Conservation (phyloP, 331 rosid genomes). For the Malus hybrid region DNA sequence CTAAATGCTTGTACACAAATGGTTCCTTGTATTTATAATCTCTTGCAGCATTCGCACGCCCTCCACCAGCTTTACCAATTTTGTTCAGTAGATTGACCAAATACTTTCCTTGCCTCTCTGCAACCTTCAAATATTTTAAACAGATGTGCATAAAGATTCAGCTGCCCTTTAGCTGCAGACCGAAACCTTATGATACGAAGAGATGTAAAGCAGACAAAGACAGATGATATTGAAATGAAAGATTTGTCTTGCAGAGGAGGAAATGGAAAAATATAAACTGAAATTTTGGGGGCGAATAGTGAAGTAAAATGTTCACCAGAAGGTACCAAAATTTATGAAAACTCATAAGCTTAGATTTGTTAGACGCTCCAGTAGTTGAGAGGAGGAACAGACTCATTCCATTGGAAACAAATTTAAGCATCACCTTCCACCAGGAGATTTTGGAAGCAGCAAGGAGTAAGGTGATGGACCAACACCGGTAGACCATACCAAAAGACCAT, state of each 20-base stretch:
- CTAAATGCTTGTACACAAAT: slow-evolving; percentile 85
- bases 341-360: neutral
- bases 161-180: neutral
- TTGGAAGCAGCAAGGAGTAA: slow-evolving; percentile 52
- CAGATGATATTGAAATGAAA: neutral
- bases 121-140: slow-evolving; percentile 49
- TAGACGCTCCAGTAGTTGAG: neutral
- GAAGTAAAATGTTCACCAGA: neutral
- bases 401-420: neutral
- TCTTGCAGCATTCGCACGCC: slow-evolving; percentile 42
- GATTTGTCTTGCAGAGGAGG: neutral
- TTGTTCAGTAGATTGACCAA: slow-evolving; percentile 55
- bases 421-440: slow-evolving; percentile 96
- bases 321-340: neutral
- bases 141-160: neutral
- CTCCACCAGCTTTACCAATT: slow-evolving; percentile 66
- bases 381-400: neutral
- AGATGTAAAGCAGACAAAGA: neutral
- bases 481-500: slow-evolving; percentile 91
- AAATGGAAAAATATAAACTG: neutral
- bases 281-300: neutral
- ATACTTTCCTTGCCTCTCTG: slow-evolving; percentile 95
- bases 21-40: slow-evolving; percentile 49
- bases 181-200: neutral
- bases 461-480: slow-evolving; percentile 97